Base-by-base conservation (phyloP, 2,329 filamentous ascomycete species). In the Phialocephala subalpina region DNA sequence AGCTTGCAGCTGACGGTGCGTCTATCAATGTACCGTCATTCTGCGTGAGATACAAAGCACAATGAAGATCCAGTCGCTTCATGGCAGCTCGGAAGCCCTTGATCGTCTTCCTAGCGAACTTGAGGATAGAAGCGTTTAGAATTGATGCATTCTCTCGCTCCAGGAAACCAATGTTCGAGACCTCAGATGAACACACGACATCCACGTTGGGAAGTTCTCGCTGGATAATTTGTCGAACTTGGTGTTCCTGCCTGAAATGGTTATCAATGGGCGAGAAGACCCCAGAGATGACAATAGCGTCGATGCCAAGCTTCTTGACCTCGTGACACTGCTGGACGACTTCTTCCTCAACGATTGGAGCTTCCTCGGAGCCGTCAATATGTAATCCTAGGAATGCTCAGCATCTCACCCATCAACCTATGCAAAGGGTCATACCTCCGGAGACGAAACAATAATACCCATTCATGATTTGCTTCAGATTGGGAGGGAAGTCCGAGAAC, bases 71-170 rank as follows among this genome's bases (percentile, higher is more conserved):
- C 2, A 89, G 75, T 5, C 78, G 77, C 33, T 75, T 75, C 63
- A 89, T 82, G 0, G 87, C 82, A 20, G 79, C 77, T 40, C 83
- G 79, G 68, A 90, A 90, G 0, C 82, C 82, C 14, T 77, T 78
- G 63, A 89, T 87, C 0, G 86, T 89, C 65, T 79, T 79, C 18
- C 81, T 78, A 0, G 86, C 87, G 70, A 88, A 87, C 0, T 80
- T 75, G 3, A 89, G 77, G 33, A 90, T 89, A 0, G 86, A 82
- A 0, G 87, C 87, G 69, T 90, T 90, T 12, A 90, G 78, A 18
- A 90, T 87, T 0, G 86, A 82, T 0, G 87, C 87, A 69, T 90
- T 90, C 73, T 90, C 88, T 36, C 88, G 80, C 74, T 88, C 87
- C 7, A 64, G 25, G 25, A 64, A 64, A n/a, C 62, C 62, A 9